phyloP scores from a whole-genome alignment of 2,329 filamentous ascomycete genomes.

The Nothophaeocryptopus gaeumannii region DNA sequence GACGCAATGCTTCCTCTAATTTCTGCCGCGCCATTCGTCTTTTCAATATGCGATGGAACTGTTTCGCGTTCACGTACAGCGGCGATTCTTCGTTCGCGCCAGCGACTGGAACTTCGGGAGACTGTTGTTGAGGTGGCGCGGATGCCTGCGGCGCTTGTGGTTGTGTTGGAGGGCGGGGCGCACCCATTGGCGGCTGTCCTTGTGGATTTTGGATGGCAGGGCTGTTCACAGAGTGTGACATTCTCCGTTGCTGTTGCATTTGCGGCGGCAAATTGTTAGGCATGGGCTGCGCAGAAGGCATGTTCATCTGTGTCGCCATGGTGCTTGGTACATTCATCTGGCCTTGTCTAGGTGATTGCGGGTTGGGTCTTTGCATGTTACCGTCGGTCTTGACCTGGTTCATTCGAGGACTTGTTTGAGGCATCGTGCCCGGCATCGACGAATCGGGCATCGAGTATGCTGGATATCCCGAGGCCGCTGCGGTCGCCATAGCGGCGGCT shows the following conservation, averaged over 20 bases:
- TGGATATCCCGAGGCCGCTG: conserved; percentile 79
- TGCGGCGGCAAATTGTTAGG: conserved; percentile 43
- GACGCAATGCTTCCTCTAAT: conserved; percentile 83
- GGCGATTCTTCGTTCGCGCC: conserved; percentile 81
- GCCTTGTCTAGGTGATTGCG: conserved; percentile 72
- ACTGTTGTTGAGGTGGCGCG: conserved; percentile 57
- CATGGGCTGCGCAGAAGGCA: conserved; percentile 58
- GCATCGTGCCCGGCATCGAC: conserved; percentile 62
- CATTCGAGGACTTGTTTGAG: conserved; percentile 72
- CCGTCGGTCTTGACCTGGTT: conserved; percentile 61
- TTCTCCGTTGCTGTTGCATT: conserved; percentile 53
- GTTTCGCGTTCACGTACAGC: conserved; percentile 96
- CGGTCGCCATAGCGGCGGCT: conserved; percentile 90
- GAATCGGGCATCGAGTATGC: conserved; percentile 69
- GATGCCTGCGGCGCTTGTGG: conserved; percentile 52
- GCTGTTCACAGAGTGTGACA: conserved; percentile 72
- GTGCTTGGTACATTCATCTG: conserved; percentile 51
- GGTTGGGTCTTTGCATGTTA: conserved; percentile 59
- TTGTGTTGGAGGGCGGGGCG: conserved; percentile 70
- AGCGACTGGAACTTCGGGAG: conserved; percentile 70
- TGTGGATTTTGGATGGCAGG: conserved; percentile 51
- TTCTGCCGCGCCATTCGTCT: conserved; percentile 88
- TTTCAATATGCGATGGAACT: conserved; percentile 96
- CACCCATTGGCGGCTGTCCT: conserved; percentile 47
- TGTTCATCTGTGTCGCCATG: conserved; percentile 47